Evolutionary conservation across 352 stramenopile genomes (phyloP).

Genomic region (Phytophthora litchii): DNA sequence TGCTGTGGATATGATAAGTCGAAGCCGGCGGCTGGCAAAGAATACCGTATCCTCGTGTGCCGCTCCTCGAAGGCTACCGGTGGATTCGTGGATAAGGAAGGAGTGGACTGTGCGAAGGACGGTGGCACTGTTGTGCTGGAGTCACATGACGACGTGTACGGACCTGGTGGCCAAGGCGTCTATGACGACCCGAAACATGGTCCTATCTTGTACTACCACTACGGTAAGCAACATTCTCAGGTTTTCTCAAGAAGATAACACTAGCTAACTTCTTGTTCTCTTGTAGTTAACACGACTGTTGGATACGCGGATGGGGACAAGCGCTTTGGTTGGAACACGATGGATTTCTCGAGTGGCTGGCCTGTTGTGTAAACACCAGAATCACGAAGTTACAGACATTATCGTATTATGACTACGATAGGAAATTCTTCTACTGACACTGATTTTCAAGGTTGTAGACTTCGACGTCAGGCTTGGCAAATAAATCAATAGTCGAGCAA

Average conservation of each 20-base stretch:
- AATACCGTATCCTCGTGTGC: slow-evolving; percentile 56
- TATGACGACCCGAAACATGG: slow-evolving; percentile 48
- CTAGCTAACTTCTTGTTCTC: neutral
- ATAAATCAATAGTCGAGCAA: too few species aligned
- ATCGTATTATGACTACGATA: too few species aligned
- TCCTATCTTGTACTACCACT: slow-evolving; percentile 62
- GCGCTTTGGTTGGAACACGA: slow-evolving; percentile 54
- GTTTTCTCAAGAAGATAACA: neutral
- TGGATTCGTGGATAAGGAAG: slow-evolving; percentile 45
- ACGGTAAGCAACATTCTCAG: slow-evolving; percentile 31
- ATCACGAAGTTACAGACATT: too few species aligned
- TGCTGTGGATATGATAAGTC: slow-evolving; percentile 45
- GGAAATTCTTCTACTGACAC: too few species aligned
- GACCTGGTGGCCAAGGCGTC: slow-evolving; percentile 48
- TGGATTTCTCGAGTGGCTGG: slow-evolving; percentile 52
- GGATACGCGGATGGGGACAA: slow-evolving; percentile 55
- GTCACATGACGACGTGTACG: slow-evolving; percentile 47
- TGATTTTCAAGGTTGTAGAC: too few species aligned
- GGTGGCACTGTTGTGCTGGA: slow-evolving; percentile 49
- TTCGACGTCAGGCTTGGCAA: too few species aligned
- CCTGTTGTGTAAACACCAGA: slow-evolving; percentile 37
- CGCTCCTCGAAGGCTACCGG: slow-evolving; percentile 40
- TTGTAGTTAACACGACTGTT: slow-evolving; percentile 45
- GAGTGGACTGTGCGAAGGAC: slow-evolving; percentile 35
- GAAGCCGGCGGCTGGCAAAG: slow-evolving; percentile 36